Evolutionary conservation across 2,329 filamentous ascomycete species (phyloP), one percentile per base, ranked within the genome.

Genomic region (Cordyceps cicadae): DNA sequence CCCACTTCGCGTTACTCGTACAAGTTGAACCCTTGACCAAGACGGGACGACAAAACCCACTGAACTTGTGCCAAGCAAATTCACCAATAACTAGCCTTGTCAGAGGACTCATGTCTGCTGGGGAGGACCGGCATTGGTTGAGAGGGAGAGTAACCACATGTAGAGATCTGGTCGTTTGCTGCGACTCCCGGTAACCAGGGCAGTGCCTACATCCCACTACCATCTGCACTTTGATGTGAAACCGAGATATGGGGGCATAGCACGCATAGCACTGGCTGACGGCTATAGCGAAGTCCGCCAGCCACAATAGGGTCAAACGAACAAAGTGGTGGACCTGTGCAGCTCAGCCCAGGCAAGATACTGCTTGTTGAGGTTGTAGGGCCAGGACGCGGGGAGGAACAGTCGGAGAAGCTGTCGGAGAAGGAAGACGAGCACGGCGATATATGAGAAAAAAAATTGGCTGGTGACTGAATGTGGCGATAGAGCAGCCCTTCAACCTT

Each of bases 211-310:
- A 24, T 48, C 3, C 4, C 24, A 48, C 14, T 41, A 46, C 32
- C 37, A 48, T 29, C 26, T 32, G 41, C 54, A n/a, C 3, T 45
- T 46, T 41, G 24, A 4, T 2, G 2, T 6, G 24, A 48, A 24
- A 24, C 43, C 29, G 8, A 48, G 43, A 11, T 12, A 19, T 19
- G n/a, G n/a, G 21, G 3, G 29, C 29, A 29, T 8, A 29, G 5
- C 14, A 15, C 45, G 19, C 24, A 43, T 12, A n/a, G 19, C 14
- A 12, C 29, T 29, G 29, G 14, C n/a, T 26, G 46, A 49, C 19
- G 21, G 5, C 24, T 39, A 39, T 46, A n/a, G 56, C 56, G 56
- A 59, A 59, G 56, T 59, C 56, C 56, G 56, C 34, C 46, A 52
- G 56, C 56, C 56, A 59, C 46, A 58, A 32, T n/a, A 54, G 9